phyloP scores from a whole-genome alignment of 192 early-diverging fungal species.

The Coemansia asiatica region DNA sequence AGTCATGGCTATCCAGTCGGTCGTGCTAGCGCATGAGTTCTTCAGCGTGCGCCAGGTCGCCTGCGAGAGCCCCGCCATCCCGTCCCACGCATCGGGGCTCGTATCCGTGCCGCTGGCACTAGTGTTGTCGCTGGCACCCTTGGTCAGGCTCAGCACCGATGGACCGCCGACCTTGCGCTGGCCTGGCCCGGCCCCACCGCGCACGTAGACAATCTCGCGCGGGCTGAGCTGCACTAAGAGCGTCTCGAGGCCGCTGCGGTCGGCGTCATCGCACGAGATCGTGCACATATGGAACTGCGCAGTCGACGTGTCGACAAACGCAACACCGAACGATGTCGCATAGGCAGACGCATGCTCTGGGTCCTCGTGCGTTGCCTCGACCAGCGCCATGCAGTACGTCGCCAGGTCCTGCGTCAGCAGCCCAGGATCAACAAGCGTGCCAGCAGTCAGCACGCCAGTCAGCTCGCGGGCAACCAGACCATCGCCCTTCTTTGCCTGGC shows the following conservation, averaged over 20 bases:
- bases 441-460: constrained; percentile 82
- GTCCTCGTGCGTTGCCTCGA: constrained; percentile 57
- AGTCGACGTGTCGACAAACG: constrained; percentile 94
- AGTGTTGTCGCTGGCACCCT: constrained; percentile 9
- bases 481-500: constrained; percentile 58
- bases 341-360: constrained; percentile 19
- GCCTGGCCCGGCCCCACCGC: constrained; percentile 44
- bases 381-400: constrained; percentile 95
- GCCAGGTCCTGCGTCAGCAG: constrained; percentile 86
- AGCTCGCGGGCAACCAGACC: constrained; percentile 84
- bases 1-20: constrained; percentile 52
- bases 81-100: constrained; percentile 52
- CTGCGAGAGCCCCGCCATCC: constrained; percentile 54
- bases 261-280: constrained; percentile 78
- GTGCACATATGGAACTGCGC: constrained; percentile 82
- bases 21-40: constrained; percentile 38
- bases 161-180: constrained; percentile 17
- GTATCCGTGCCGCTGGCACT: constrained; percentile 6
- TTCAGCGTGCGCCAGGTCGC: constrained; percentile 56
- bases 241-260: constrained; percentile 90
- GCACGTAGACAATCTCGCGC: constrained; percentile 76
- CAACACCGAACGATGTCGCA: constrained; percentile 72
- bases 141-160: constrained; percentile 6
- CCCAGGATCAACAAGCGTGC: constrained; percentile 86
- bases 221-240: constrained; percentile 91